Base-by-base conservation (phyloP, 1,284 basidiomycete genomes). In the Apiotrichum siamense region DNA sequence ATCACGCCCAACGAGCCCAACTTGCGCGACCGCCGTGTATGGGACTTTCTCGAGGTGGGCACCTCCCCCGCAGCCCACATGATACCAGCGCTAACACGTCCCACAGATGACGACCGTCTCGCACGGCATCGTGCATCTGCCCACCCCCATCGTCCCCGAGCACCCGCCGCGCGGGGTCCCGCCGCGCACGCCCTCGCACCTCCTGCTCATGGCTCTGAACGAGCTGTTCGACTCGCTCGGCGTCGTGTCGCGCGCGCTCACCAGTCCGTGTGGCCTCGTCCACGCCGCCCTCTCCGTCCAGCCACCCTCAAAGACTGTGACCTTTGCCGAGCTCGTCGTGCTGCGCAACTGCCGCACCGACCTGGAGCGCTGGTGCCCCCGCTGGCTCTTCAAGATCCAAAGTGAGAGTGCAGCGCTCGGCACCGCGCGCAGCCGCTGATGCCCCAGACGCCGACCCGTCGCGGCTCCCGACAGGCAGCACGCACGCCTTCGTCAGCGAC, bases 161-260 rank as follows among this genome's bases (percentile, higher is more conserved):
- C 38, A 36, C 21, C 54, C 57, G 17, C 57, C 57, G 21, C 47
- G 41, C 23, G 54, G 54, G 10, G 57, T 59, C 1, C 57, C 57
- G 0, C 46, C 27, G 11, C 50, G 57, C 17, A 23, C 32, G 3
- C 13, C 47, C 11, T 44, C 39, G 15, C 53, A 59, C 29, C 32
- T 59, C n/a, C 50, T 59, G n/a, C 42, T 55, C 20, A 40, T 33
- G 13, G 57, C 57, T 15, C 54, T 59, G 1, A 53, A 46, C 44
- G 54, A 59, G 48, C 57, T 59, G 9, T 59, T 59, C 25, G 57
- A 59, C 45, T 42, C 54, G 6, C 44, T 59, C 25, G 50, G 54
- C 17, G 47, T 53, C 41, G 43, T 59, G 12, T 47, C 42, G 25
- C 52, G 57, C 41, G 43, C 50, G 6, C 48, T 59, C 25, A 47